These are phyloP conservation scores for Rauvolfia tetraphylla DNA, from an alignment of 257 asterid genomes.

Conservation along the genomic window DNA sequence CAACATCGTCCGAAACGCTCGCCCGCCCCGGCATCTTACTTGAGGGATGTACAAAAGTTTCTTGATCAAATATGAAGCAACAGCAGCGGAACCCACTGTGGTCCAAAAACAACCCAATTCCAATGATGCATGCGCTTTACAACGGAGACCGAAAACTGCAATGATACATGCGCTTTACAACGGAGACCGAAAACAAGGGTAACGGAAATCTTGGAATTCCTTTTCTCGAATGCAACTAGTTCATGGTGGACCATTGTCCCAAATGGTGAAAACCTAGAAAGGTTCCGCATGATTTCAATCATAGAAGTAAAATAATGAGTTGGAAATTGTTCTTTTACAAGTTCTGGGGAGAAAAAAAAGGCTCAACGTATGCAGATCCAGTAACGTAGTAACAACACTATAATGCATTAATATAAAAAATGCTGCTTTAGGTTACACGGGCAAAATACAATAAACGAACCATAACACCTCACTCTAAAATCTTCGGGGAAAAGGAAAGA, in stretches of 20 bases:
- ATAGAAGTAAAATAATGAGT: too few species aligned
- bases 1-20: too few species aligned
- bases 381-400: not conserved
- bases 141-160: not conserved
- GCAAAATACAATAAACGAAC: slow-evolving; percentile 9
- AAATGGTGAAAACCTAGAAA: not conserved
- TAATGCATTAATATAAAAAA: not conserved
- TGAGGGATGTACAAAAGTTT: too few species aligned
- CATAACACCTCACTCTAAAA: slow-evolving; percentile 14
- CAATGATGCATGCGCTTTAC: not conserved
- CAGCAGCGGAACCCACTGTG: not conserved
- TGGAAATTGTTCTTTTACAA: not conserved
- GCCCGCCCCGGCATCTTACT: too few species aligned
- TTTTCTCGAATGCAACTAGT: not conserved
- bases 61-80: too few species aligned
- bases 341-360: not conserved
- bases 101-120: not conserved
- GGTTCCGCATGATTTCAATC: not conserved
- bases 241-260: not conserved
- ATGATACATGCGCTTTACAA: not conserved
- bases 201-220: not conserved
- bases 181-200: not conserved
- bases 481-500: slow-evolving; percentile 1
- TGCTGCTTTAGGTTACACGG: slow-evolving; percentile 3
- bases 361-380: not conserved